A percentile compares a stretch with the other conserved stretches of the same genome.
phyloP scores from a whole-genome alignment of 371 early-diverging fungal species.

The Mucor velutinosus region DNA sequence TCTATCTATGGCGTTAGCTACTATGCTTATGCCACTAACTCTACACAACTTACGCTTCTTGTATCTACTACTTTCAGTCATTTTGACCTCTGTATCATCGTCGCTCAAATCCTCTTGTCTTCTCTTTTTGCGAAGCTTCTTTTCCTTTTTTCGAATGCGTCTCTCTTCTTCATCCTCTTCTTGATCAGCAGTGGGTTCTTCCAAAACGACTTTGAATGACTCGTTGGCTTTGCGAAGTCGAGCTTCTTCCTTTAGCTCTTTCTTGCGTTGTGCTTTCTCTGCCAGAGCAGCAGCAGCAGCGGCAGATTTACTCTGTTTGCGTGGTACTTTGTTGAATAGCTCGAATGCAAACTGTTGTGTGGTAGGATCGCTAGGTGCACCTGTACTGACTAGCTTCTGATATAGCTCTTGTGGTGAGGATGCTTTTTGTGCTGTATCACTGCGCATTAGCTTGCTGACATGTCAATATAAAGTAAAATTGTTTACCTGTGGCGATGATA shows the following conservation, averaged over 20 bases:
- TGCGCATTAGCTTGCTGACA: background rate
- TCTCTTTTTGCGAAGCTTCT: conserved; percentile 59
- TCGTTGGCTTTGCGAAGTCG: conserved; percentile 63
- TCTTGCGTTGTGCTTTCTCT: conserved; percentile 48
- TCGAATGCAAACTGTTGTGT: conserved; percentile 67
- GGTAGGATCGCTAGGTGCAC: conserved; percentile 55
- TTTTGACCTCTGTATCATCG: conserved; percentile 53
- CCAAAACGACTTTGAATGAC: conserved; percentile 56
- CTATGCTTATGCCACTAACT: background rate
- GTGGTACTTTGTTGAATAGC: conserved; percentile 64
- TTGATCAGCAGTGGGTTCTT: conserved; percentile 46
- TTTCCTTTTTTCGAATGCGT: conserved; percentile 44
- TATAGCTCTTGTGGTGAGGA: conserved; percentile 61
- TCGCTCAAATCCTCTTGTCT: conserved; percentile 56
- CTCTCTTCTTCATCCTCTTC: conserved; percentile 25
- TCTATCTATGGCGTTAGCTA: background rate
- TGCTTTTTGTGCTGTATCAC: conserved; percentile 56
- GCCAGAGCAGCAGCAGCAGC: conserved; percentile 32
- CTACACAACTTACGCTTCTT: conserved; percentile 32
- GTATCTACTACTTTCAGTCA: conserved; percentile 32
- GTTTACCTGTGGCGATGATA: conserved; percentile 65
- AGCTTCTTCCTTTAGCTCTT: conserved; percentile 58
- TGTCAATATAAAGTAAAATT: background rate
- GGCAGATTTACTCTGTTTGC: conserved; percentile 31
- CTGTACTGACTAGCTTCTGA: conserved; percentile 55